phyloP scores from a whole-genome alignment of 2,329 filamentous ascomycete genomes.

The Blastomyces silverae region DNA sequence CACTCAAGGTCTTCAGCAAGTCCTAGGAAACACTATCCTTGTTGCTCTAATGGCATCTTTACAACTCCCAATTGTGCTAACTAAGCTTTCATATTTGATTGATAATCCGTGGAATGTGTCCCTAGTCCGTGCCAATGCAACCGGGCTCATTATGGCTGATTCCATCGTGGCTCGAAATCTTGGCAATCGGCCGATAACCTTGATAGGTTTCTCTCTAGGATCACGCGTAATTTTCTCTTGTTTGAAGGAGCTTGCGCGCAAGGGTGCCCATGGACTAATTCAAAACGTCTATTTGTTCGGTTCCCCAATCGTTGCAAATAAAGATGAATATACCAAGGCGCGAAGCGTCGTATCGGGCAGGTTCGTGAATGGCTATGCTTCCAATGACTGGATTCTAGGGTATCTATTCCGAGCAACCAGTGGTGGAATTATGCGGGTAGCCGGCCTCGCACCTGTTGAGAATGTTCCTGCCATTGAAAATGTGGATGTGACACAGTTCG shows the following conservation, averaged over 20 bases:
- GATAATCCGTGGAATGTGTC: slow-evolving; percentile 99
- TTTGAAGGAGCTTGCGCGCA: slow-evolving; percentile 74
- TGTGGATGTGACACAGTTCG: slow-evolving; percentile 74
- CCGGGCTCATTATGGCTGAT: slow-evolving; percentile 88
- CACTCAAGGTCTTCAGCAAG: slow-evolving; percentile 91
- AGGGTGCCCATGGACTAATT: slow-evolving; percentile 76
- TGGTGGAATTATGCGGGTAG: slow-evolving; percentile 82
- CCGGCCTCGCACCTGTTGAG: slow-evolving; percentile 72
- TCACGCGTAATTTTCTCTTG: slow-evolving; percentile 89
- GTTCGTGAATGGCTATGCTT: slow-evolving; percentile 90
- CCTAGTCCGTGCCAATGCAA: slow-evolving; percentile 76
- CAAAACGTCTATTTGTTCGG: slow-evolving; percentile 97
- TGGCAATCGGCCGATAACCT: slow-evolving; percentile 81
- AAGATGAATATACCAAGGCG: slow-evolving; percentile 76
- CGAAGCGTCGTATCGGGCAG: slow-evolving; percentile 82
- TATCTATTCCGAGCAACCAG: slow-evolving; percentile 94
- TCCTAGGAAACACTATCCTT: slow-evolving; percentile 82
- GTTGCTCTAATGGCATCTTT: slow-evolving; percentile 86
- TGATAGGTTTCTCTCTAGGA: slow-evolving; percentile 91
- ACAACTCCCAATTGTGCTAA: slow-evolving; percentile 83
- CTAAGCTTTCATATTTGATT: slow-evolving; percentile 91
- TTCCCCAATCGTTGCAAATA: slow-evolving; percentile 82
- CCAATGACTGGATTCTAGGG: slow-evolving; percentile 92
- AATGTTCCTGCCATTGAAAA: slow-evolving; percentile 79
- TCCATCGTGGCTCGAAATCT: slow-evolving; percentile 87